Evolutionary conservation across 805 yeast genomes (phyloP), one percentile per base, ranked within the genome.

Genomic region (Starmerella vaccinii): DNA sequence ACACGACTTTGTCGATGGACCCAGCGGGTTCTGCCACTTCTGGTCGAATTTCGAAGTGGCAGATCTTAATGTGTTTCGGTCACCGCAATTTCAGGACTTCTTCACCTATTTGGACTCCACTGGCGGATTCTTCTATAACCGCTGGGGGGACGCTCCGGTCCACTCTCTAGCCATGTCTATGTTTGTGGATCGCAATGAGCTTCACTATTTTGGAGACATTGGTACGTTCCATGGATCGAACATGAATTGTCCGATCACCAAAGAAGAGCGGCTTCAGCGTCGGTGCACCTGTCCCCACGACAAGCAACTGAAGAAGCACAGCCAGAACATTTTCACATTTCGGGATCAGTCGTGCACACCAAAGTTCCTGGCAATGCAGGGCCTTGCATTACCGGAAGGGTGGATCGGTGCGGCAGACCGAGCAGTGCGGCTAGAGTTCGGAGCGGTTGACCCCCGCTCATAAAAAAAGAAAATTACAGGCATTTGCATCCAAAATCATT

Each of bases 131-230:
- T 88, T 80, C 74, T 74, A 76, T 49, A 96, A 92, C 65, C 71
- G 98, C 61, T 90, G 97, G 97, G 97, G 97, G 1, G 97, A 90
- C 71, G 96, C 97, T 0, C 95, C 97, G 0, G 80, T 90, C 4
- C 97, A 88, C 64, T 82, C 96, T 0, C 66, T 92, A 21, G 97
- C 94, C 0, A 77, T 84, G 5, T 90, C 87, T 0, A 72, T 92
- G 75, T 71, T 84, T 59, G 68, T 89, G 38, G 73, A 82, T 52
- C 65, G 80, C 2, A 69, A 76, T 2, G 85, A 89, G 51, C 70
- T 90, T 9, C 97, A 90, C 67, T 90, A 88, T 67, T 90, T 90
- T 68, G 71, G 96, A 55, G 97, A 90, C 62, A 81, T 90, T 57
- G 97, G 97, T 0, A 90, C 89, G 66, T 73, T 77, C 50, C 97